These are phyloP conservation scores for Entomortierella chlamydospora DNA, from an alignment of 192 early-diverging fungal genomes.

Conservation along the genomic window DNA sequence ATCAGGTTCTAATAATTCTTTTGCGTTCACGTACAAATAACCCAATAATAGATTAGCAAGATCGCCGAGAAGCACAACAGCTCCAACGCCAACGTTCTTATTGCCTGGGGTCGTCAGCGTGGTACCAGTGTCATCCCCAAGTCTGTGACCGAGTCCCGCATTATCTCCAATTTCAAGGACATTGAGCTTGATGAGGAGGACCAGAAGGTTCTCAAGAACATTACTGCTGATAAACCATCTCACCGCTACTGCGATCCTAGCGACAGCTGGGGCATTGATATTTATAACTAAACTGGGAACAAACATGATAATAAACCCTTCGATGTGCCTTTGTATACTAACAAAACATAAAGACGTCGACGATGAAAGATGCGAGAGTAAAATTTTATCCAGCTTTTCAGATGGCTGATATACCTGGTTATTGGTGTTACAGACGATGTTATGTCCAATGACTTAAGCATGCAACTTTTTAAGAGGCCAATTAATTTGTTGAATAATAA, in stretches of 20 bases:
- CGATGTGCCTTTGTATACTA: too few relatives aligned
- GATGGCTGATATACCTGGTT: too few relatives aligned
- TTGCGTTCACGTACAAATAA: too few relatives aligned
- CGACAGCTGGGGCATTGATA: constrained; percentile 29
- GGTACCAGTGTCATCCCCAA: constrained; percentile 87
- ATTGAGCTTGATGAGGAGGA: constrained; percentile 62
- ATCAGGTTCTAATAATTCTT: too few relatives aligned
- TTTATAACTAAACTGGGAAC: background rate
- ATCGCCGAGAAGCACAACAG: constrained; percentile 76
- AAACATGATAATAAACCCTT: background rate
- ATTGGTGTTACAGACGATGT: too few relatives aligned
- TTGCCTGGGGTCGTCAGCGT: constrained; percentile 81
- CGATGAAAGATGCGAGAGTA: too few relatives aligned
- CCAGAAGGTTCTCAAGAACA: constrained; percentile 37
- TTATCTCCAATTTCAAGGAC: constrained; percentile 69
- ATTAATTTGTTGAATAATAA: too few relatives aligned
- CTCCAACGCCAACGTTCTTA: constrained; percentile 77
- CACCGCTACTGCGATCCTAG: constrained; percentile 60
- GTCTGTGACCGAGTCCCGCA: constrained; percentile 72
- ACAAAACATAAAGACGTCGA: too few relatives aligned
- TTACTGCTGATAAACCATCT: constrained; percentile 47
- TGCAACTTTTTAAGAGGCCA: too few relatives aligned
- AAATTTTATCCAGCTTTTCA: too few relatives aligned
- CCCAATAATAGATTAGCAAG: constrained; percentile 69
- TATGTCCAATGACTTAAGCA: too few relatives aligned